phyloP scores from a whole-genome alignment of 1,284 basidiomycete genomes.

The Malassezia japonica region DNA sequence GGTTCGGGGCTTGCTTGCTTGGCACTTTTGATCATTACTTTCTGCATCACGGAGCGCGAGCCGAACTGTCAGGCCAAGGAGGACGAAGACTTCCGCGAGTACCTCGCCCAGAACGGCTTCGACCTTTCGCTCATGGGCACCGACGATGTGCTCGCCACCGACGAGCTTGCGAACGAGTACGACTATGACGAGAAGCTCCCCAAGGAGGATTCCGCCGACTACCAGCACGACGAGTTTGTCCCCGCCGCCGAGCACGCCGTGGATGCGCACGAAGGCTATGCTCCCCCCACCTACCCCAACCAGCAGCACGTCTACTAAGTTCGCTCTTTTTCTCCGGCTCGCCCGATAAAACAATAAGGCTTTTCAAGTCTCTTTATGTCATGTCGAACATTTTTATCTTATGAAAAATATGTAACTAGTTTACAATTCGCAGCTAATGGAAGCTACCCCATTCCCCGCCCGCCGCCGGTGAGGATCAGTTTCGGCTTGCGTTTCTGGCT shows the following conservation, averaged over 20 bases:
- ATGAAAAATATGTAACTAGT: too few species aligned
- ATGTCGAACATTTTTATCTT: too few species aligned
- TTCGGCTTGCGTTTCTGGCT: conserved; percentile 37
- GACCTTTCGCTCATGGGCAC: conserved; percentile 35
- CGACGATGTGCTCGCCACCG: background rate
- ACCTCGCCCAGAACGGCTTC: conserved; percentile 31
- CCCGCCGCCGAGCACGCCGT: background rate
- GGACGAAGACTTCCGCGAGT: conserved; percentile 56
- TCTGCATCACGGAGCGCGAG: conserved; percentile 66
- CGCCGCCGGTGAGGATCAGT: conserved; percentile 41
- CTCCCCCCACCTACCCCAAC: too few species aligned
- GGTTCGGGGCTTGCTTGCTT: conserved; percentile 61
- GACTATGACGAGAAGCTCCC: background rate
- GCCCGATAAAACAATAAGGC: too few species aligned
- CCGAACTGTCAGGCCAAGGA: conserved; percentile 71
- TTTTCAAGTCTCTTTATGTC: too few species aligned
- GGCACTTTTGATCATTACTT: conserved; percentile 63
- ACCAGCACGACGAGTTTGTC: background rate
- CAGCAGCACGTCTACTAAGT: too few species aligned
- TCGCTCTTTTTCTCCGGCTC: too few species aligned
- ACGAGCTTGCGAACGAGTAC: background rate
- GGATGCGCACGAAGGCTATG: background rate
- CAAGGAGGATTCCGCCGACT: background rate
- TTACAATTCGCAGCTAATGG: too few species aligned
- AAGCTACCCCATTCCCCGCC: conserved; percentile 12